These are phyloP conservation scores for Komagataella phaffii DNA, from an alignment of 805 yeast genomes.

Conservation along the genomic window DNA sequence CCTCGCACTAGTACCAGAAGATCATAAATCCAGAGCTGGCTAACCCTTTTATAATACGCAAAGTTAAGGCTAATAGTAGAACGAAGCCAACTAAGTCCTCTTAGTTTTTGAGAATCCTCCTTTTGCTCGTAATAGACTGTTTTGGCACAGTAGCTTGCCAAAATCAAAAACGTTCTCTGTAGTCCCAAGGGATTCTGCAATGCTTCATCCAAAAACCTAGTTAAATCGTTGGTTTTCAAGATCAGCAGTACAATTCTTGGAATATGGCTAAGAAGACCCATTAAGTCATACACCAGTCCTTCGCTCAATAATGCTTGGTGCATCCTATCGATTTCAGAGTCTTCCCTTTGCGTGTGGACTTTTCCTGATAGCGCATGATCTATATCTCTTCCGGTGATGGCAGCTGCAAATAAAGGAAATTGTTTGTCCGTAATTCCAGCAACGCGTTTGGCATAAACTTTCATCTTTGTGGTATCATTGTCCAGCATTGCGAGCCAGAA, in stretches of 20 bases:
- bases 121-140: constrained; percentile 58
- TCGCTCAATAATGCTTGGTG: constrained; percentile 45
- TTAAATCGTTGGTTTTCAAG: constrained; percentile 86
- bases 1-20: constrained; percentile 6
- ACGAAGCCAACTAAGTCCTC: constrained; percentile 11
- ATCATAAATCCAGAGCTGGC: constrained; percentile 21
- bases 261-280: constrained; percentile 64
- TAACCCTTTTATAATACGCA: constrained; percentile 16
- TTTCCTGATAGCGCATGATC: constrained; percentile 60
- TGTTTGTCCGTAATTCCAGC: constrained; percentile 70
- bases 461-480: constrained; percentile 52
- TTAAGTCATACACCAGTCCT: constrained; percentile 57
- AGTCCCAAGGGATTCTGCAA: constrained; percentile 76
- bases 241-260: constrained; percentile 82
- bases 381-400: constrained; percentile 89
- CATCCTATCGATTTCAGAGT: constrained; percentile 58
- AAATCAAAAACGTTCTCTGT: constrained; percentile 73
- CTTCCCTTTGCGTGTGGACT: constrained; percentile 36
- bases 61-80: constrained; percentile 18
- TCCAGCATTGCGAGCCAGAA: constrained; percentile 88
- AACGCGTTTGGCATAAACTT: constrained; percentile 57
- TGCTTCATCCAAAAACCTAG: constrained; percentile 77
- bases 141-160: constrained; percentile 82
- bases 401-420: constrained; percentile 79
- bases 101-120: constrained; percentile 3